Evolutionary conservation across 495 filamentous ascomycete genomes (phyloP).

Genomic region (Daldinia childiae): DNA sequence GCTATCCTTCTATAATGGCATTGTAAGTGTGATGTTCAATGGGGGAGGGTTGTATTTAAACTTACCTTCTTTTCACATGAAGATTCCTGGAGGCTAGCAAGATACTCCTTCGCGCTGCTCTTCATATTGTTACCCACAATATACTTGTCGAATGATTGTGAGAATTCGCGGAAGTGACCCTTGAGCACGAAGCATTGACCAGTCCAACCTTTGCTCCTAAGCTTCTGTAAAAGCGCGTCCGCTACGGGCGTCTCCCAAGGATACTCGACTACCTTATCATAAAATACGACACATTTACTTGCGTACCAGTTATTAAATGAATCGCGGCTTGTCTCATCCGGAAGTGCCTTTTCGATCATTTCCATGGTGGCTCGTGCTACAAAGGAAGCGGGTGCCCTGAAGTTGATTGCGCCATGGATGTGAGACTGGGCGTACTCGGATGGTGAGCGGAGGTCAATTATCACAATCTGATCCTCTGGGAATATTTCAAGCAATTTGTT

Average conservation of each 20-base stretch:
- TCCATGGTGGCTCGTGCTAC: constrained; percentile 54
- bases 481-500: constrained; percentile 58
- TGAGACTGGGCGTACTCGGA: constrained; percentile 58
- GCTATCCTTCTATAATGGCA: constrained; percentile 48
- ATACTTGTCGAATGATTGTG: constrained; percentile 55
- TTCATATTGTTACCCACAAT: constrained; percentile 55
- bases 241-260: constrained; percentile 59
- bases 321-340: constrained; percentile 54
- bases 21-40: not conserved
- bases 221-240: constrained; percentile 51
- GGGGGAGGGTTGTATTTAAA: not conserved
- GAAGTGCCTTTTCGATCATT: constrained; percentile 59
- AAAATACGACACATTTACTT: constrained; percentile 59
- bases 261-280: constrained; percentile 56
- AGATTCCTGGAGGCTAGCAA: constrained; percentile 50
- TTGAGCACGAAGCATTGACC: constrained; percentile 60
- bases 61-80: constrained; percentile 47
- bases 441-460: constrained; percentile 57
- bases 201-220: constrained; percentile 53
- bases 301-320: constrained; percentile 57
- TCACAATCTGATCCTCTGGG: constrained; percentile 52
- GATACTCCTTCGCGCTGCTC: constrained; percentile 52
- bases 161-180: constrained; percentile 60
- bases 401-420: constrained; percentile 58
- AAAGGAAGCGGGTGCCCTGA: constrained; percentile 56